Evolutionary conservation across 768 basidiomycete species (phyloP).

Genomic region (Lactarius hengduanensis): DNA sequence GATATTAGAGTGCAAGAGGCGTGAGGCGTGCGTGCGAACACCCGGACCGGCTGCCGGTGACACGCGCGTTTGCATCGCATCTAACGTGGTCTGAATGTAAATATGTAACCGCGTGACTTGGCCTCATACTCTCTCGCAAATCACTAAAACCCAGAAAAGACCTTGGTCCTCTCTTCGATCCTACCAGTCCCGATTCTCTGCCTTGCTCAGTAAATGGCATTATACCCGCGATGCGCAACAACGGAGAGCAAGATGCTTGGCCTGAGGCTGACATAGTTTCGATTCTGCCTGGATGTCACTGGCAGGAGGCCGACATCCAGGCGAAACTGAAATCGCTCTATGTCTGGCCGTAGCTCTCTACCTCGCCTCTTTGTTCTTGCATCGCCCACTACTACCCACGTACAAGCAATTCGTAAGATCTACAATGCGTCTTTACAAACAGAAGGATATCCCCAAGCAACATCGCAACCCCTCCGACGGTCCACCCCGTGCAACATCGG

Average conservation of each 20-base stretch:
- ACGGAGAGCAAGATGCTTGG: neutral
- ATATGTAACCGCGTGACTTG: too few species aligned
- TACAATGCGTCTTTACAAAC: conserved; percentile 25
- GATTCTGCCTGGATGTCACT: neutral
- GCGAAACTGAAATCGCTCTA: conserved; percentile 6
- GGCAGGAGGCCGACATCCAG: neutral
- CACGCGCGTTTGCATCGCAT: conserved; percentile 33
- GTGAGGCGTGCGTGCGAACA: too few species aligned
- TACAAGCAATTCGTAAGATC: conserved; percentile 22
- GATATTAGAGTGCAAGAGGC: too few species aligned
- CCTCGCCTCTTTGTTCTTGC: conserved; percentile 14
- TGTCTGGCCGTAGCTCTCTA: neutral
- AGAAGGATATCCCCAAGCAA: conserved; percentile 7
- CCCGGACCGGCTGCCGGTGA: too few species aligned
- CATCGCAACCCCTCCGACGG: neutral
- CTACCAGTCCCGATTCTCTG: neutral
- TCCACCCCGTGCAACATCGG: neutral
- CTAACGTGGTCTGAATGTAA: conserved; percentile 6
- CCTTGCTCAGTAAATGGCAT: neutral
- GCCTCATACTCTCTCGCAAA: too few species aligned
- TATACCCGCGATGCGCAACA: neutral
- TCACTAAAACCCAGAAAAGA: too few species aligned
- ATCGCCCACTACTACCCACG: conserved; percentile 16
- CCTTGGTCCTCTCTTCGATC: neutral
- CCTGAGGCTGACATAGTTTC: neutral